Evolutionary conservation across 2,329 filamentous ascomycete species (phyloP), one percentile per base, ranked within the genome.

Genomic region (Ampelomyces quisqualis): DNA sequence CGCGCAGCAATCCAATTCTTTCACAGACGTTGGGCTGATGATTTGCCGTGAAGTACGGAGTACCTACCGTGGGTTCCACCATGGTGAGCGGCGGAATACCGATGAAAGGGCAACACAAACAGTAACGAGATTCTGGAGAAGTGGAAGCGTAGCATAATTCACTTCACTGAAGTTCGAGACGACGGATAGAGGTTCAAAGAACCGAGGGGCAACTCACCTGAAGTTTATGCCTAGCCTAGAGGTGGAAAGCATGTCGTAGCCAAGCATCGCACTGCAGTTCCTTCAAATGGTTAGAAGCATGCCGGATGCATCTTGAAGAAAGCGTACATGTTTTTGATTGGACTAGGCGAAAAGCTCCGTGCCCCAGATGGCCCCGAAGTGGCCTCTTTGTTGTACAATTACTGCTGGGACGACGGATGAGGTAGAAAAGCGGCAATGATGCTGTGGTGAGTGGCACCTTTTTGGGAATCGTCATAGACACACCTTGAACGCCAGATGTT

Each of bases 401-500:
- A 48, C 40, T 49, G 46, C 50, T 30, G 40, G 43, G 45, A 40
- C 38, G 36, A 45, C 17, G 46, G 47, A 47, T 18, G 41, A 44
- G 48, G 51, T 45, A 47, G 51, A 42, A 49, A 56, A 50, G 45
- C 57, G 60, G 53, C 51, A 45, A 60, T 65, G 64, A 67, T 51
- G 45, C 57, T 61, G 53, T 52, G 46, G 62, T 65, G 64, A 67
- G 63, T 49, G 50, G 53, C 49, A 52, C 52, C 44, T 52, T 53
- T 28, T 58, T 50, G 51, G 55, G 53, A 55, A 55, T 58, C 52
- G 39, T 56, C 60, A 53, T 62, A 47, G 43, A 67, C 63, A 67
- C 62, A 67, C 63, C 63, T 64, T 61, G 49, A 62, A 66, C 60
- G 57, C 62, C 62, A 39, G 47, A 50, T 40, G 43, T 33, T 45